Evolutionary conservation across 2,329 filamentous ascomycete species (phyloP).

Genomic region (Epichloe sibirici): DNA sequence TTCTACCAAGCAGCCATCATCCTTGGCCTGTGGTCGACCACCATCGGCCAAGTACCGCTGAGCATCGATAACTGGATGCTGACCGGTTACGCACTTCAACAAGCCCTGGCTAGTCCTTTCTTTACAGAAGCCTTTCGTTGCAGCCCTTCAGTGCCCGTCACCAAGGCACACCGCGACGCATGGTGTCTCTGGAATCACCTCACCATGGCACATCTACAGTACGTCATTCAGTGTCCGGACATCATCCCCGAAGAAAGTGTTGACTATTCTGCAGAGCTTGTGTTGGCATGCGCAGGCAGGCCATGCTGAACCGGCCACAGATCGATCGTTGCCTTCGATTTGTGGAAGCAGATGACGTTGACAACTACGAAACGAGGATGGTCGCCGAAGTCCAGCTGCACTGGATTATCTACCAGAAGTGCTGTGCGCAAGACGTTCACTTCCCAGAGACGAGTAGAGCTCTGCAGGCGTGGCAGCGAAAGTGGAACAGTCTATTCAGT

Average conservation of each 20-base stretch:
- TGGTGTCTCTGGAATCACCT: constrained; percentile 19
- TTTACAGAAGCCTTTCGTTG: constrained; percentile 8
- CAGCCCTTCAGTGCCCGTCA: neutral
- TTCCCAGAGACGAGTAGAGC: constrained; percentile 3
- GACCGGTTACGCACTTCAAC: constrained; percentile 15
- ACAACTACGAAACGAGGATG: constrained; percentile 17
- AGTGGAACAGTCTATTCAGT: constrained; percentile 12
- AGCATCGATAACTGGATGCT: constrained; percentile 18
- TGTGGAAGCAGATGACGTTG: constrained; percentile 4
- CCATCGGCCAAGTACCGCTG: constrained; percentile 14
- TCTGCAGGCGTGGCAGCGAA: constrained; percentile 12
- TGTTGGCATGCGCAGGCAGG: constrained; percentile 14
- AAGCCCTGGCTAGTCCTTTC: constrained; percentile 12
- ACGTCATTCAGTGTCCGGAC: neutral
- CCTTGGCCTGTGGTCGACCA: constrained; percentile 17
- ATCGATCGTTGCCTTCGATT: constrained; percentile 12
- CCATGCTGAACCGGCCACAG: constrained; percentile 11
- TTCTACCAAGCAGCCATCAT: constrained; percentile 16
- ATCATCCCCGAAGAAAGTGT: neutral
- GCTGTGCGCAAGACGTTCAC: constrained; percentile 5
- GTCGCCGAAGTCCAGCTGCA: constrained; percentile 16
- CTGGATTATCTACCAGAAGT: constrained; percentile 16
- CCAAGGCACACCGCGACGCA: constrained; percentile 3
- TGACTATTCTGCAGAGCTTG: constrained; percentile 11
- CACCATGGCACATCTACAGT: constrained; percentile 17